Evolutionary conservation across 805 yeast species (phyloP), one percentile per base, ranked within the genome.

Genomic region (Monosporozyma siamensis): DNA sequence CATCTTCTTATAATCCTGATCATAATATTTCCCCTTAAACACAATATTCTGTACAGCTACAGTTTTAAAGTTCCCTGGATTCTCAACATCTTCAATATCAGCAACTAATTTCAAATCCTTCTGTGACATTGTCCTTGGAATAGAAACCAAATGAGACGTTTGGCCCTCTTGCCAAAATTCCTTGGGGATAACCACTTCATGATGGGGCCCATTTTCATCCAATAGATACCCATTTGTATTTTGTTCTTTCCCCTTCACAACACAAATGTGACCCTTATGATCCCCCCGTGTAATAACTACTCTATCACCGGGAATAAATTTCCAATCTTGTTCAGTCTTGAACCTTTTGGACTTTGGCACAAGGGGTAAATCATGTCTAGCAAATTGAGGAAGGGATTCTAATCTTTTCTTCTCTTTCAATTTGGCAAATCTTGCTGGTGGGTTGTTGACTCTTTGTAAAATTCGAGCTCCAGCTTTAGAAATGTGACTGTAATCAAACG

Each of bases 1-100:
- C 71, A 81, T 74, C 54, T 70, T 70, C 58, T 80, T 80, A 62
- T 81, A 79, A 50, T 81, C 76, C 36, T 75, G 76, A 56, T 88
- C 95, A 61, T 74, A 90, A 57, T 82, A 81, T 40, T 68, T 64
- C 18, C 85, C 95, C 40, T 73, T 74, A 57, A 78, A 78, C 23
- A 71, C 77, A 15, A 90, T 58, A 36, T 78, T 77, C 52, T 84
- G 82, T 22, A 95, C 87, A 3, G 88, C 95, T 11, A 87, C 83
- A 34, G 85, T 80, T 52, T 72, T 74, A 35, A 72, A 64, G 8
- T 69, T 60, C 2, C 90, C 90, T 9, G 57, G 55, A 21, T 72
- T 70, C 12, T 57, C 65, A 40, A 77, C 86, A 49, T 80, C 80
- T 41, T 70, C 77, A 39, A 85, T 72, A 48, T 82, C 83, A 20